Evolutionary conservation across 208 protist genomes (phyloP).

Genomic region (Leishmania mexicana): DNA sequence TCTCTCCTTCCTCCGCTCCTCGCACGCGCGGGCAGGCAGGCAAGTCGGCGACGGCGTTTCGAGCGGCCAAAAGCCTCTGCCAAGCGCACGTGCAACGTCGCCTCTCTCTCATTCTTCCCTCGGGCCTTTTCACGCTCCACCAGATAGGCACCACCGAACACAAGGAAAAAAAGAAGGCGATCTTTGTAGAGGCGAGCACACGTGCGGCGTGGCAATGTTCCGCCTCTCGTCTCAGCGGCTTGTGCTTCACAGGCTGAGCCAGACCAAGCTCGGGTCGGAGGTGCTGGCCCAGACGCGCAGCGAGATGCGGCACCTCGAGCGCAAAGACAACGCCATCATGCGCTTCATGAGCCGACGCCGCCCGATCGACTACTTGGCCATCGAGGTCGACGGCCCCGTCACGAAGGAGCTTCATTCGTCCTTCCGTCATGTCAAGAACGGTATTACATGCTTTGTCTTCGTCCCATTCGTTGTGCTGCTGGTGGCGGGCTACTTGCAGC

Average conservation of each 20-base stretch:
- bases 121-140: no score
- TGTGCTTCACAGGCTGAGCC: conserved; percentile 56
- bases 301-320: conserved; percentile 73
- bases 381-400: conserved; percentile 74
- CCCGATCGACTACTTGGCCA: conserved; percentile 77
- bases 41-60: neutral
- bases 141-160: neutral
- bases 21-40: neutral
- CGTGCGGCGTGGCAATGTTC: conserved; percentile 32
- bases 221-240: conserved; percentile 39
- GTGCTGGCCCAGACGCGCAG: conserved; percentile 69
- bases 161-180: no score
- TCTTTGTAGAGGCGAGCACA: neutral
- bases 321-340: conserved; percentile 52
- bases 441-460: conserved; percentile 52
- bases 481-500: conserved; percentile 54
- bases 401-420: conserved; percentile 67
- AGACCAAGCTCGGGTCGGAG: conserved; percentile 79
- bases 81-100: neutral
- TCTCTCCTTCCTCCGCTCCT: neutral
- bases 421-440: conserved; percentile 68
- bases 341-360: conserved; percentile 69
- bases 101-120: no score
- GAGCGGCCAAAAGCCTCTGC: neutral
- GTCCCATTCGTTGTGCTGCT: conserved; percentile 54